Conservation (phyloP, 352 stramenopile species). For the Halophytophthora polymorphica region DNA sequence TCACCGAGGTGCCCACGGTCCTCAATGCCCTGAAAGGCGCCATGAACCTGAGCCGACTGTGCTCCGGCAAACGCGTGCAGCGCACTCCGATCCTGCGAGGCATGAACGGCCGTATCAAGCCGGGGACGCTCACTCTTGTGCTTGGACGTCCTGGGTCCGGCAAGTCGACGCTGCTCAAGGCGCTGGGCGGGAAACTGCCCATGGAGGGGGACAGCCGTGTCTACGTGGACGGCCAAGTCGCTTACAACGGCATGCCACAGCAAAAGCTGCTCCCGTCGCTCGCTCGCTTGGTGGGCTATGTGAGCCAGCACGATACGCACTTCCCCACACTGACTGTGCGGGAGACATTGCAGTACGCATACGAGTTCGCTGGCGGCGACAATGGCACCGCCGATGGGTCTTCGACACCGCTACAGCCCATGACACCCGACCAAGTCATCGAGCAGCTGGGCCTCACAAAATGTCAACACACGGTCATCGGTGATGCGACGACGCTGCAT, state of each 20-base stretch:
- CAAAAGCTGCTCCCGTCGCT: conserved; percentile 4
- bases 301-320: conserved; percentile 67
- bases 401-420: neutral
- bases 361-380: conserved; percentile 44
- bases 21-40: conserved; percentile 15
- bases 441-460: conserved; percentile 28
- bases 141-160: conserved; percentile 29
- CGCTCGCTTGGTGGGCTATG: conserved; percentile 20
- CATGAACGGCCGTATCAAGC: conserved; percentile 25
- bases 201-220: conserved; percentile 18
- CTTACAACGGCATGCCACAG: conserved; percentile 21
- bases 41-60: conserved; percentile 1
- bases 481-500: conserved; percentile 32
- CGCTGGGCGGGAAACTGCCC: conserved; percentile 22
- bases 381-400: neutral
- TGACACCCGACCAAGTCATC: conserved; percentile 13
- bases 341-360: conserved; percentile 91
- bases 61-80: conserved; percentile 12
- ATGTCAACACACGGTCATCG: conserved; percentile 44
- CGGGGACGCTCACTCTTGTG: conserved; percentile 19
- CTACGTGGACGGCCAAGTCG: conserved; percentile 16
- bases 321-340: conserved; percentile 82
- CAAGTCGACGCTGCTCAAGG: conserved; percentile 41
- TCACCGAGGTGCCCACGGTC: conserved; percentile 28
- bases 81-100: conserved; percentile 23